phyloP scores from a whole-genome alignment of 2,329 filamentous ascomycete genomes.

The Stemphylium beticola region DNA sequence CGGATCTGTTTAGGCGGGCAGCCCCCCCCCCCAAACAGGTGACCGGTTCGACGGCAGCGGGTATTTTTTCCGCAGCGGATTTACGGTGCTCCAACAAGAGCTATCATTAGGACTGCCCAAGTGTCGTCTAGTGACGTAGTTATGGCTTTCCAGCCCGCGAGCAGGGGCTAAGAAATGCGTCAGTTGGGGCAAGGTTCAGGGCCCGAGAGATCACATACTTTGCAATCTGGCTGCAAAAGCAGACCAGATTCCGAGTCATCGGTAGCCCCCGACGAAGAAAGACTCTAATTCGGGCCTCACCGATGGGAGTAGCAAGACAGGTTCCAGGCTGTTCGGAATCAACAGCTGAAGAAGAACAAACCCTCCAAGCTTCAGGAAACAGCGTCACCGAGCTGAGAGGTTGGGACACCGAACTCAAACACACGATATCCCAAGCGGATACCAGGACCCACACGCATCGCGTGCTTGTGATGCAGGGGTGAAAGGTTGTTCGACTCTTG shows the following conservation, averaged over 20 bases:
- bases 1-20: constrained; percentile 4
- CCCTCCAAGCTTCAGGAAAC: not conserved
- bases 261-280: constrained; percentile 23
- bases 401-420: not conserved
- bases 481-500: constrained; percentile 12
- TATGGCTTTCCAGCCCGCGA: not conserved
- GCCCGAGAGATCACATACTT: constrained; percentile 21
- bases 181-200: constrained; percentile 12
- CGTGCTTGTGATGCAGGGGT: constrained; percentile 7
- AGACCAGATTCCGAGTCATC: constrained; percentile 24
- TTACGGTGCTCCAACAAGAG: not conserved
- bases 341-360: not conserved
- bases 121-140: not conserved
- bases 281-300: not conserved
- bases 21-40: not conserved
- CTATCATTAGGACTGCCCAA: not conserved
- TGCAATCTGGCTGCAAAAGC: constrained; percentile 18
- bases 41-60: constrained; percentile 9
- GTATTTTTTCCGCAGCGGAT: not conserved
- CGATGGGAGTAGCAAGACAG: not conserved
- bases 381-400: not conserved
- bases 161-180: constrained; percentile 8
- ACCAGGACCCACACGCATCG: not conserved
- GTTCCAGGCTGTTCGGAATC: not conserved
- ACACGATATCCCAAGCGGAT: not conserved